phyloP scores from a whole-genome alignment of 176 grass and related monocot species.

The Zea luxurians region DNA sequence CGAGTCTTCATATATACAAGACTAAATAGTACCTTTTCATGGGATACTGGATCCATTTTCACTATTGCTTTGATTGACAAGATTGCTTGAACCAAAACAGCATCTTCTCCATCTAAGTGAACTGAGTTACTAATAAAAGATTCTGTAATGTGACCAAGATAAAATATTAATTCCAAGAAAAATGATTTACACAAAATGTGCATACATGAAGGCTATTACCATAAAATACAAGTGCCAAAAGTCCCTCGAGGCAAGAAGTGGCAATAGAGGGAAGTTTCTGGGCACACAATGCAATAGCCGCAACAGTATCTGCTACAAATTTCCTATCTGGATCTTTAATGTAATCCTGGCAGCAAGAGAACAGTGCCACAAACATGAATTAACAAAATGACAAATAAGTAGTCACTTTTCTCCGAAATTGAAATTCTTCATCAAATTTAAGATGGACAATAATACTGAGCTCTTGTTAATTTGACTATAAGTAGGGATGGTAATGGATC shows the following conservation, averaged over 20 bases:
- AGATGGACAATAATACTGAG: neutral
- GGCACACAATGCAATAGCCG: constrained; percentile 83
- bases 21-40: constrained; percentile 68
- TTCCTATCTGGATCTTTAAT: constrained; percentile 92
- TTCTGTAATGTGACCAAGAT: constrained; percentile 59
- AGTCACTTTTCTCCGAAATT: constrained; percentile 7
- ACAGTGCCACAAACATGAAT: constrained; percentile 37
- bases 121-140: constrained; percentile 51
- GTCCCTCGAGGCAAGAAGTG: constrained; percentile 74
- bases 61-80: constrained; percentile 90
- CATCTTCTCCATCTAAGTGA: constrained; percentile 75
- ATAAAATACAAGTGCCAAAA: constrained; percentile 75
- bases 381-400: constrained; percentile 3
- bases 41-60: constrained; percentile 66
- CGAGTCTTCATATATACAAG: neutral
- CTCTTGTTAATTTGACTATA: constrained; percentile 7
- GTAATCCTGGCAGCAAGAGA: constrained; percentile 74
- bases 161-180: constrained; percentile 31
- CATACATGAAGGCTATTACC: constrained; percentile 60
- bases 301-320: constrained; percentile 93
- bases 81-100: constrained; percentile 91
- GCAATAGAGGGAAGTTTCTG: constrained; percentile 58
- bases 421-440: constrained; percentile 7
- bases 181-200: constrained; percentile 37
- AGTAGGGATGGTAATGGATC: neutral